Conservation (phyloP, 305 asterid genomes). For the Euphrasia arctica region DNA sequence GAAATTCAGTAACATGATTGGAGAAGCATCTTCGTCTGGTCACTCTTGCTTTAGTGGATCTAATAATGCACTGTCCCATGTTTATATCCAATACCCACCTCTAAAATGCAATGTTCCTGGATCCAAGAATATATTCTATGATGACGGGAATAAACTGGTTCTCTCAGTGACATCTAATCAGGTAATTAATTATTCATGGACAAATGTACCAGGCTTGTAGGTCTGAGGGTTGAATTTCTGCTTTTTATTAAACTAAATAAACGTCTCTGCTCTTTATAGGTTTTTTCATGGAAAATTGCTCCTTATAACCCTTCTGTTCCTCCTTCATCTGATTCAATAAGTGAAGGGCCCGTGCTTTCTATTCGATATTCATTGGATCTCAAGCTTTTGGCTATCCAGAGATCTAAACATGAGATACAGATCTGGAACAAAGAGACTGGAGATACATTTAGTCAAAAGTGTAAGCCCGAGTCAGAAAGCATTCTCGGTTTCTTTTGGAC, state of each 20-base stretch:
- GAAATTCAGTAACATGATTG: slow-evolving; percentile 43
- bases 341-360: slow-evolving; percentile 77
- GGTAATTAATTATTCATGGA: slow-evolving; percentile 39
- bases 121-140: slow-evolving; percentile 58
- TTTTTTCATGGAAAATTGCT: slow-evolving; percentile 77
- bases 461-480: slow-evolving; percentile 71
- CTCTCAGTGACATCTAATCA: slow-evolving; percentile 68
- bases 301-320: slow-evolving; percentile 65
- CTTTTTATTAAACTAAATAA: slow-evolving; percentile 20
- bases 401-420: slow-evolving; percentile 79
- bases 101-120: slow-evolving; percentile 66
- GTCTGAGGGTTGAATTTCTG: slow-evolving; percentile 11
- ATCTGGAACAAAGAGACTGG: slow-evolving; percentile 75
- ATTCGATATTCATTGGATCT: slow-evolving; percentile 81
- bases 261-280: slow-evolving; percentile 38
- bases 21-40: slow-evolving; percentile 63
- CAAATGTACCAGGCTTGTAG: slow-evolving; percentile 4
- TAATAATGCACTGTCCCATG: slow-evolving; percentile 85
- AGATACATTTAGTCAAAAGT: slow-evolving; percentile 56
- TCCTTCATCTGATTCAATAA: slow-evolving; percentile 68
- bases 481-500: slow-evolving; percentile 96
- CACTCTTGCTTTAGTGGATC: slow-evolving; percentile 64
- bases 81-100: slow-evolving; percentile 76
- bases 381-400: slow-evolving; percentile 82
- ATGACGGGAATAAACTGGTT: slow-evolving; percentile 76